Percentiles rank a stretch among this genome's conserved stretches.
Evolutionary conservation across 257 asterid species (phyloP).

Genomic region (Nicotiana undulata): DNA sequence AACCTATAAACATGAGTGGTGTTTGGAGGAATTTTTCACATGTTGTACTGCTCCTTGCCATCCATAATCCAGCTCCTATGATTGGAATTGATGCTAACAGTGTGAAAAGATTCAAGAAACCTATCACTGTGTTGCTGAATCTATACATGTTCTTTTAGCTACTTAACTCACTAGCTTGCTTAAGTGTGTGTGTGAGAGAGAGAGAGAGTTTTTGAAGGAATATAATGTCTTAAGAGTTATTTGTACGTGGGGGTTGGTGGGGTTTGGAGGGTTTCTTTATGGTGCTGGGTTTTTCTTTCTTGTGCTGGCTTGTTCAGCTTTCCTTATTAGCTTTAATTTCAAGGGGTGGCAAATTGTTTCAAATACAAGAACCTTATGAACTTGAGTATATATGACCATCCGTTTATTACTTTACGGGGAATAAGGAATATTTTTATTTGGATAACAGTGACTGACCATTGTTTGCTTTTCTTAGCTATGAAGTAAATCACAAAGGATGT

Average conservation of each 20-base stretch:
- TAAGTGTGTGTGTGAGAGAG: neutral
- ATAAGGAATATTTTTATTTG: constrained; percentile 31
- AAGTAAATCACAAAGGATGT: constrained; percentile 41
- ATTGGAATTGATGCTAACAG: constrained; percentile 89
- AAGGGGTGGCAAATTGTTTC: neutral
- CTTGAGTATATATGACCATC: constrained; percentile 11
- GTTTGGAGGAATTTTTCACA: constrained; percentile 88
- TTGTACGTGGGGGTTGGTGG: neutral
- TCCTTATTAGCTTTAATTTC: neutral
- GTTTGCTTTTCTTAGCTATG: constrained; percentile 52
- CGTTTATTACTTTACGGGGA: constrained; percentile 33
- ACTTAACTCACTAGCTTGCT: neutral
- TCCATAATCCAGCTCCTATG: constrained; percentile 94
- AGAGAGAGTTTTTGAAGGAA: neutral
- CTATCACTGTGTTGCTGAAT: constrained; percentile 85
- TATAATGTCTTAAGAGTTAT: neutral
- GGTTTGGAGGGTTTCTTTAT: neutral
- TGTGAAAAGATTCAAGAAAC: constrained; percentile 82
- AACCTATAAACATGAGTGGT: constrained; percentile 73
- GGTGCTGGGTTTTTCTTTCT: neutral
- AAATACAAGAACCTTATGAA: neutral
- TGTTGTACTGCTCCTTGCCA: constrained; percentile 75
- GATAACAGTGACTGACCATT: constrained; percentile 20
- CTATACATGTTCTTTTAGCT: constrained; percentile 37
- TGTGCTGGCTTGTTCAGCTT: constrained; percentile 8